phyloP scores from a whole-genome alignment of 768 basidiomycete genomes.

The Pleurotus giganteus region DNA sequence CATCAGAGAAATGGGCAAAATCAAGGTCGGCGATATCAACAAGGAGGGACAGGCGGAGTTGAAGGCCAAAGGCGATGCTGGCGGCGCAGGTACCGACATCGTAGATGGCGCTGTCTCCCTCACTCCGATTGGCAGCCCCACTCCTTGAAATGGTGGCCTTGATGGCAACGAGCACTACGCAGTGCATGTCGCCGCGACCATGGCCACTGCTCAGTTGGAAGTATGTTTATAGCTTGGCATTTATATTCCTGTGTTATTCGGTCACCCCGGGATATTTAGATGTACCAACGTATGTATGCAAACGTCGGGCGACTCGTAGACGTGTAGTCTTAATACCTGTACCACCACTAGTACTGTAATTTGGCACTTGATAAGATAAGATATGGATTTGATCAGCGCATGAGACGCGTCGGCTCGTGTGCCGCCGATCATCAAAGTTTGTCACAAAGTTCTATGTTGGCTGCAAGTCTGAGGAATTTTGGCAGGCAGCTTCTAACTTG shows the following conservation, averaged over 20 bases:
- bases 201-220: no score
- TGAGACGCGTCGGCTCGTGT: no score
- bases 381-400: no score
- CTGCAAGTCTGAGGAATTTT: background rate
- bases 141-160: background rate
- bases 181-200: background rate
- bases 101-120: slow-evolving; percentile 33
- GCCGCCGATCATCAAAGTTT: no score
- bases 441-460: no score
- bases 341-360: no score
- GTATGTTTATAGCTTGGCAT: no score
- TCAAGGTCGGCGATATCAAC: slow-evolving; percentile 40
- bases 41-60: slow-evolving; percentile 34
- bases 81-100: slow-evolving; percentile 34
- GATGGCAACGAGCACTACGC: background rate
- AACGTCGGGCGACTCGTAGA: background rate
- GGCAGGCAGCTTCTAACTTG: background rate
- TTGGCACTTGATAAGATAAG: no score
- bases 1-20: slow-evolving; percentile 77
- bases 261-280: no score
- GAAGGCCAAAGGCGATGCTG: slow-evolving; percentile 31
- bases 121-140: slow-evolving; percentile 16
- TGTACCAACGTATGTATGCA: background rate
- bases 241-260: no score
- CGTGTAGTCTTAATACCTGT: background rate